These are phyloP conservation scores for Neurospora intermedia DNA, from an alignment of 495 filamentous ascomycete species.

Conservation along the genomic window DNA sequence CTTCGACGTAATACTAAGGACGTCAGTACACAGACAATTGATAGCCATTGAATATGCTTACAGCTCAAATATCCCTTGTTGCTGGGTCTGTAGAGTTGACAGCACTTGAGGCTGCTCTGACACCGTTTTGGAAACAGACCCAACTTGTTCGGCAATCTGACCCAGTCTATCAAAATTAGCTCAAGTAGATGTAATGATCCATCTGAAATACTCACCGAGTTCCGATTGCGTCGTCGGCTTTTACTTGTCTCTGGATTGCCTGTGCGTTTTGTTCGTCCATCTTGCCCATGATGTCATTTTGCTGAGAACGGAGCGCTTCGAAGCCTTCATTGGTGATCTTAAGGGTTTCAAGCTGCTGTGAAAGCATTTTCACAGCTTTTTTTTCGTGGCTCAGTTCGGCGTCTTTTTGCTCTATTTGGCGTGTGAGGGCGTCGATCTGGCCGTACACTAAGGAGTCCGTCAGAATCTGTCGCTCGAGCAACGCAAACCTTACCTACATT, in stretches of 20 bases:
- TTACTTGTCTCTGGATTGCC: conserved; percentile 6
- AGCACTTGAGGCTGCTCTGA: conserved; percentile 5
- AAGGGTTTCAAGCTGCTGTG: conserved; percentile 17
- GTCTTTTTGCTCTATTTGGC: conserved; percentile 18
- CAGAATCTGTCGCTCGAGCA: neutral
- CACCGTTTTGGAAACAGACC: neutral
- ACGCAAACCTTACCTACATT: conserved; percentile 14
- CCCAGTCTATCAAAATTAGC: conserved; percentile 5
- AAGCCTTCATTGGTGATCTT: conserved; percentile 18
- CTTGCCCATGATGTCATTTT: conserved; percentile 21
- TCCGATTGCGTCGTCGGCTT: neutral
- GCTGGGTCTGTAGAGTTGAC: conserved; percentile 1
- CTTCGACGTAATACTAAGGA: conserved; percentile 8
- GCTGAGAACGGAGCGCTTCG: conserved; percentile 17
- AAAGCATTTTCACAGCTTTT: conserved; percentile 13
- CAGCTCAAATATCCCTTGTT: conserved; percentile 2
- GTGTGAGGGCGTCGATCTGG: conserved; percentile 14
- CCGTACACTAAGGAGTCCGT: conserved; percentile 17
- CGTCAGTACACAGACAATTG: neutral
- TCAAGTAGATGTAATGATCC: neutral
- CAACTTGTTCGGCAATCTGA: conserved; percentile 4
- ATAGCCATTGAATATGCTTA: neutral
- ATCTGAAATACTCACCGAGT: conserved; percentile 1
- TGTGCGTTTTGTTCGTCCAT: conserved; percentile 11
- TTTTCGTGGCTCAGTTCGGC: conserved; percentile 20